Evolutionary conservation across 305 asterid species (phyloP), one percentile per base, ranked within the genome.

Genomic region (Galium porrigens): DNA sequence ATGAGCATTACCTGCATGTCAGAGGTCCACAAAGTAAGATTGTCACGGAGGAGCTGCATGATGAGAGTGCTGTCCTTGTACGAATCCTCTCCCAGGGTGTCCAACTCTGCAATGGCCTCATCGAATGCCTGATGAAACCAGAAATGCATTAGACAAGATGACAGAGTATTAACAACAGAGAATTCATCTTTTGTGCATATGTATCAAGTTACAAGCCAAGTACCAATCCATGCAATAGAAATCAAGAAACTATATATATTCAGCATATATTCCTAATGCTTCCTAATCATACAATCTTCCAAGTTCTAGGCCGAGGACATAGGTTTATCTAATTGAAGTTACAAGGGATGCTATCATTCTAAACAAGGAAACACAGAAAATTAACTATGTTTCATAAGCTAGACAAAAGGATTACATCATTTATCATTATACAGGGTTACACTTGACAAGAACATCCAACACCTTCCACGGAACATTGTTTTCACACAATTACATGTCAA

Each of bases 1-100:
- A 12, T 46, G 9, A 53, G 63, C 25, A 54, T 22, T 72, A 78
- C 83, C 80, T 72, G 83, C 80, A 73, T 76, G 42, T 76, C 83
- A 42, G 83, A 79, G 30, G 83, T 79, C 83, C 83, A 79, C 32
- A 78, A 65, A 46, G 82, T 78, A 49, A 78, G 74, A 58, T 78
- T 78, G 72, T 78, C 82, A 36, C 80, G 83, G 55, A 79, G 78
- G 51, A 79, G 83, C 70, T 79, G 83, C 83, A 79, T 79, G 57
- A 79, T 79, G 68, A 79, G 76, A 67, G 80, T 79, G 65, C 80
- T 79, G 25, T 79, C 83, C 74, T 79, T 79, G 76, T 75, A 78
- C 41, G 80, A 78, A 20, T 78, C 83, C 63, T 78, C 83, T 53
- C 83, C 80, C 27, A 78, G 59, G 18, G 80, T 79, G 63, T 79